A percentile compares a stretch with the other conserved stretches of the same genome.
phyloP scores from a whole-genome alignment of 2,329 filamentous ascomycete genomes.

The Claviceps digitariae region DNA sequence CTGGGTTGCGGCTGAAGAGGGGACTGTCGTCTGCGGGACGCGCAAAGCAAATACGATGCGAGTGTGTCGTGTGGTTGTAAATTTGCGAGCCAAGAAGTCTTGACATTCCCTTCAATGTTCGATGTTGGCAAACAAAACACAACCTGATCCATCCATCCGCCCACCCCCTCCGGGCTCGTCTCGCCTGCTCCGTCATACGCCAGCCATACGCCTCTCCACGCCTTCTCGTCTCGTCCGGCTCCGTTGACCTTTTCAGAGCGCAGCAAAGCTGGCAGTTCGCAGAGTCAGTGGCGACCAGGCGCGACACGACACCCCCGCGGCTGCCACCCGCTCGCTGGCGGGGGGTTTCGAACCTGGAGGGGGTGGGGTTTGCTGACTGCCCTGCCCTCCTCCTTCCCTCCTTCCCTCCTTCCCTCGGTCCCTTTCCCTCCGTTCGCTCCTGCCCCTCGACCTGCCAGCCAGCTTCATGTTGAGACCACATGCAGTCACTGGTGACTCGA shows the following conservation, averaged over 20 bases:
- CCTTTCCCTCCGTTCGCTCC: neutral
- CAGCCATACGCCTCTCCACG: no score
- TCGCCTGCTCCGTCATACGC: no score
- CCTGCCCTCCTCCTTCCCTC: neutral
- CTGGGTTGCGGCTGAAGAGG: neutral
- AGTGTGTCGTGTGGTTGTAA: neutral
- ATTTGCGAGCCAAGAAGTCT: neutral
- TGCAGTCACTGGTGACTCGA: neutral
- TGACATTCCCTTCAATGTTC: no score
- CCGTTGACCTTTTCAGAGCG: no score
- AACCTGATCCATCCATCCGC: neutral
- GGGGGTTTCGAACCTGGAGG: neutral
- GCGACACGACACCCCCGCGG: neutral
- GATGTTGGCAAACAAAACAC: neutral
- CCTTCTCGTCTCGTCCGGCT: no score
- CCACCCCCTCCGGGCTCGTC: neutral
- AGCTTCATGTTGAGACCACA: neutral
- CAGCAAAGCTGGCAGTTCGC: no score
- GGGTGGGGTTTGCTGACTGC: no score
- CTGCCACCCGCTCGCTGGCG: neutral
- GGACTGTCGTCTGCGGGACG: neutral
- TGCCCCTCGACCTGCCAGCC: neutral
- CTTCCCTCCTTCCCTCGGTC: neutral
- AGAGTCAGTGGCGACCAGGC: no score
- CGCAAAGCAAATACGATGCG: neutral